Conservation (phyloP, 495 filamentous ascomycete species). For the Cercophora samala region DNA sequence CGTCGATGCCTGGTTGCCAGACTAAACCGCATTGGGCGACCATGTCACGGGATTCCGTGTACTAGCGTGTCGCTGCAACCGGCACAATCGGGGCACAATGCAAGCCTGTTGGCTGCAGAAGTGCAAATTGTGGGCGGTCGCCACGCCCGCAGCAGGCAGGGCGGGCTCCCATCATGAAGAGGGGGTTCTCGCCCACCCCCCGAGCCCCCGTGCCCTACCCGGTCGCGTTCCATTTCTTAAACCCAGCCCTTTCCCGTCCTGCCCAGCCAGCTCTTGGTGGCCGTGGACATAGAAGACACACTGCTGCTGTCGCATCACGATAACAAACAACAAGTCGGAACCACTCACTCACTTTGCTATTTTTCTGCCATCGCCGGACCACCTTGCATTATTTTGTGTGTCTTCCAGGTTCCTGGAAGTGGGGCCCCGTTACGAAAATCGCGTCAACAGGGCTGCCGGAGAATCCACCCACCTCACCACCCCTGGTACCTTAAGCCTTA, state of each 20-base stretch:
- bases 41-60: conserved; percentile 36
- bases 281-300: not conserved
- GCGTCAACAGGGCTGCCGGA: conserved; percentile 14
- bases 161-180: conserved; percentile 12
- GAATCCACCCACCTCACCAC: conserved; percentile 1
- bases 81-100: conserved; percentile 15
- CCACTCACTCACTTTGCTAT: conserved; percentile 10
- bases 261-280: conserved; percentile 19
- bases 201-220: not conserved
- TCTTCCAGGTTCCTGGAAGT: too few species aligned
- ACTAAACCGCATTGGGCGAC: not conserved
- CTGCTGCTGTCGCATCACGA: not conserved
- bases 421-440: conserved; percentile 15
- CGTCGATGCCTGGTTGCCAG: conserved; percentile 18
- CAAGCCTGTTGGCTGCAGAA: conserved; percentile 23
- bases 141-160: conserved; percentile 22
- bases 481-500: conserved; percentile 6
- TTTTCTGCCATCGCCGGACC: not conserved
- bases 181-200: conserved; percentile 20
- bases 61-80: conserved; percentile 28
- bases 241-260: conserved; percentile 18
- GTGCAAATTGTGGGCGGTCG: conserved; percentile 8
- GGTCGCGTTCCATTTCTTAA: conserved; percentile 31
- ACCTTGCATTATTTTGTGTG: not conserved
- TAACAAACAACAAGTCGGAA: not conserved